Conservation (phyloP, 495 filamentous ascomycete genomes). For the Penicillium lividum region DNA sequence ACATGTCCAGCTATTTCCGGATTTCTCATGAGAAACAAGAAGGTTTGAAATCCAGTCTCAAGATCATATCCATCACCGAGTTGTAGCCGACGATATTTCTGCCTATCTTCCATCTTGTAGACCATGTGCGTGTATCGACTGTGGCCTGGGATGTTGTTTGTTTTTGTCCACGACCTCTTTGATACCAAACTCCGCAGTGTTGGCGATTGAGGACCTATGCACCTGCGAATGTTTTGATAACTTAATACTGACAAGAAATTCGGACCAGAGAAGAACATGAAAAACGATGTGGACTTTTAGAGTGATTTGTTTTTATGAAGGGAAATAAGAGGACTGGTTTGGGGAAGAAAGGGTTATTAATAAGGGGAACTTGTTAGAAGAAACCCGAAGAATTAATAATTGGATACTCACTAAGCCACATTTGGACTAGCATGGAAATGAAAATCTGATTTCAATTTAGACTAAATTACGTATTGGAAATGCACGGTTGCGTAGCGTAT, state of each 20-base stretch:
- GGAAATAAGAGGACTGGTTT: neutral
- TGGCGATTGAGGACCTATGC: neutral
- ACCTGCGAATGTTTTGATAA: neutral
- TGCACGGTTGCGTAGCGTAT: too few relatives aligned
- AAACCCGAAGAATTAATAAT: neutral
- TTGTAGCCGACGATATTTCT: neutral
- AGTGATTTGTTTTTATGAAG: neutral
- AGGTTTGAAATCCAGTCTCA: slow-evolving; percentile 1
- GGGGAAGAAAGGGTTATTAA: neutral
- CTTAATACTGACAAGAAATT: neutral
- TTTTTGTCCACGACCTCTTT: neutral
- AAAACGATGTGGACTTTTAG: neutral
- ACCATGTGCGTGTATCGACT: neutral
- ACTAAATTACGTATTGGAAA: too few relatives aligned
- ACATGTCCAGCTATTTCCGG: neutral
- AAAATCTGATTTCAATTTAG: too few relatives aligned
- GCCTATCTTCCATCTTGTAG: neutral
- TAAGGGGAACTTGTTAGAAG: too few relatives aligned
- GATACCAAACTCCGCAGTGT: neutral
- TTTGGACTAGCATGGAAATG: neutral
- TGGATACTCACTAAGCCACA: too few relatives aligned
- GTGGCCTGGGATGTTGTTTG: neutral
- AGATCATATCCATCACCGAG: neutral
- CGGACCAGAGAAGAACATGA: neutral
- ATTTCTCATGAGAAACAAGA: slow-evolving; percentile 1